Conservation (phyloP, 139 green algal species). For the Micromonas pusilla region DNA sequence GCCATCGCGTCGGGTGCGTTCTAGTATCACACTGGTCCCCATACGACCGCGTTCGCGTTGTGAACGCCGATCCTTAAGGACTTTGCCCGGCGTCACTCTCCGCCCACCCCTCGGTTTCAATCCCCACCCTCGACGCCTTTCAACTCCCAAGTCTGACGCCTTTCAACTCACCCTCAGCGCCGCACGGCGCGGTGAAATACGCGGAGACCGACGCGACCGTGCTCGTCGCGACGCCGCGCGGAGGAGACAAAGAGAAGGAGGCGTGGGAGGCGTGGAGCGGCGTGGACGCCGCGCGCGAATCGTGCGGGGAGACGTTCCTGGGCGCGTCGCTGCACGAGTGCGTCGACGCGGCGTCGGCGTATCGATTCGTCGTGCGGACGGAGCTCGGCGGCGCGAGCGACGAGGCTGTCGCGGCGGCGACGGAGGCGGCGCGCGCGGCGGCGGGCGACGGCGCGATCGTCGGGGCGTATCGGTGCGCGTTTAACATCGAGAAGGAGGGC, state of each 20-base stretch:
- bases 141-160: no score
- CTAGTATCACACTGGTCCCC: no score
- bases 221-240: not conserved
- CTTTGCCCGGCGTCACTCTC: no score
- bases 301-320: not conserved
- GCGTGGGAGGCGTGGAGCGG: not conserved
- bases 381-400: not conserved
- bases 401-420: not conserved
- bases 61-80: no score
- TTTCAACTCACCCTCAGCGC: no score
- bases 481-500: slow-evolving; percentile 16
- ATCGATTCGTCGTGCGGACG: not conserved
- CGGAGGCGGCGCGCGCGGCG: not conserved
- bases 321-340: not conserved
- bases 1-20: not conserved
- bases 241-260: not conserved
- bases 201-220: not conserved
- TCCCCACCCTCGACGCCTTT: no score
- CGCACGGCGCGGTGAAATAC: not conserved
- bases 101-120: no score
- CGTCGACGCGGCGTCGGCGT: not conserved
- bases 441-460: not conserved
- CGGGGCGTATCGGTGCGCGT: not conserved
- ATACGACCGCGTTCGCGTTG: no score
- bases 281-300: not conserved